These are phyloP conservation scores for Logfia minima DNA, from an alignment of 129 eudicot species.

Conservation along the genomic window DNA sequence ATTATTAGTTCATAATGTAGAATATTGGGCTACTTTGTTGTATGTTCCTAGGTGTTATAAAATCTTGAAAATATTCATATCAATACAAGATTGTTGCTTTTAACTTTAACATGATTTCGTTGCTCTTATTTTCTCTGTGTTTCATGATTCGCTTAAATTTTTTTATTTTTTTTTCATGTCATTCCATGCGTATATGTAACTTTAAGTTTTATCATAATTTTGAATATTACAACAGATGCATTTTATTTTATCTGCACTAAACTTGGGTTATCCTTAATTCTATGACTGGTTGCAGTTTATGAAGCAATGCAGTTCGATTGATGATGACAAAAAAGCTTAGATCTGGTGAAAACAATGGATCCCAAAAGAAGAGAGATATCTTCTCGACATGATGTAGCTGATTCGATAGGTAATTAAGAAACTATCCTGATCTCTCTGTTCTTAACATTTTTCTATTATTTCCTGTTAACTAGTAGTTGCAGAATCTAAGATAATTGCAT, in stretches of 20 bases:
- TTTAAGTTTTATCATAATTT: not conserved
- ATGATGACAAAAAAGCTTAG: not conserved
- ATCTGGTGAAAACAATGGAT: not conserved
- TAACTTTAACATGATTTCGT: not conserved
- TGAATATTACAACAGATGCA: not conserved
- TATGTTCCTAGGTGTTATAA: conserved; percentile 19
- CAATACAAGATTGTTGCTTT: conserved; percentile 14
- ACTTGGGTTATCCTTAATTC: not conserved
- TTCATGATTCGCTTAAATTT: not conserved
- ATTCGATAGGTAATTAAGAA: not conserved
- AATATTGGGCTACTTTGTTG: conserved; percentile 16
- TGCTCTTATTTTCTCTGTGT: not conserved
- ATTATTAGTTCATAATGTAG: conserved; percentile 1
- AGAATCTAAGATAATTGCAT: not conserved
- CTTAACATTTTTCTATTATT: not conserved
- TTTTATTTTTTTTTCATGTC: too few relatives aligned
- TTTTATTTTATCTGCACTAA: not conserved
- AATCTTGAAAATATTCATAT: not conserved
- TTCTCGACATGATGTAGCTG: not conserved
- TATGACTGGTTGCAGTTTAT: too few relatives aligned
- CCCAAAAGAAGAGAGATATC: not conserved
- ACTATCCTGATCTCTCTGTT: not conserved
- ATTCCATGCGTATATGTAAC: not conserved
- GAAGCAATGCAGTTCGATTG: not conserved
- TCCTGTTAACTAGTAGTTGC: not conserved